Conservation (phyloP, 2,329 filamentous ascomycete species). For the Leptographium lundbergii region DNA sequence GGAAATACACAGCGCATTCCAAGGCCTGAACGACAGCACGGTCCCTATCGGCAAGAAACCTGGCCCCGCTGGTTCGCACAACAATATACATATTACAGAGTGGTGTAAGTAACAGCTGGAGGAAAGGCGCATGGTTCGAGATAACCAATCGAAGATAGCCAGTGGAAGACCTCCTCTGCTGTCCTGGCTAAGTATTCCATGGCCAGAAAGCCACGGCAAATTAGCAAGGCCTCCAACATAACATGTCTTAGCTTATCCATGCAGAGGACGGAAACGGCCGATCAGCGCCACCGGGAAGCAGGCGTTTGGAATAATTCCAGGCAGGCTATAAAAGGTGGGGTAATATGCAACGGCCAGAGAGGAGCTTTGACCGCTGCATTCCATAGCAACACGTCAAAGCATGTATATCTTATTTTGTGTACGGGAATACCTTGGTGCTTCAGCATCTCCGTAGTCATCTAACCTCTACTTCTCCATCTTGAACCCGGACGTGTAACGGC, state of each 20-base stretch:
- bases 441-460: background rate
- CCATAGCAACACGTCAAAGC: background rate
- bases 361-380: background rate
- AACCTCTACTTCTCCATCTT: constrained; percentile 23
- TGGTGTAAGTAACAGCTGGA: background rate
- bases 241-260: background rate
- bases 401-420: background rate
- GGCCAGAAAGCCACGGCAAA: background rate
- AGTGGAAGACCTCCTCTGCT: background rate
- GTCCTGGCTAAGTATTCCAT: background rate
- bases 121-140: background rate
- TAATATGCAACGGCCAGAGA: background rate
- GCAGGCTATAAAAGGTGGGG: background rate
- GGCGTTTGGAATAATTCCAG: background rate
- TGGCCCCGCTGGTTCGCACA: background rate
- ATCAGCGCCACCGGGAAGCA: background rate
- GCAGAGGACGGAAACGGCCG: background rate
- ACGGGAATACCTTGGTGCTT: background rate
- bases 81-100: background rate
- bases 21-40: background rate
- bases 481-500: constrained; percentile 9
- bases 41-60: background rate
- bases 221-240: background rate
- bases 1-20: background rate
- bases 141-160: too few species aligned